Conservation (phyloP, 768 basidiomycete genomes). For the Lentinula lateritia region DNA sequence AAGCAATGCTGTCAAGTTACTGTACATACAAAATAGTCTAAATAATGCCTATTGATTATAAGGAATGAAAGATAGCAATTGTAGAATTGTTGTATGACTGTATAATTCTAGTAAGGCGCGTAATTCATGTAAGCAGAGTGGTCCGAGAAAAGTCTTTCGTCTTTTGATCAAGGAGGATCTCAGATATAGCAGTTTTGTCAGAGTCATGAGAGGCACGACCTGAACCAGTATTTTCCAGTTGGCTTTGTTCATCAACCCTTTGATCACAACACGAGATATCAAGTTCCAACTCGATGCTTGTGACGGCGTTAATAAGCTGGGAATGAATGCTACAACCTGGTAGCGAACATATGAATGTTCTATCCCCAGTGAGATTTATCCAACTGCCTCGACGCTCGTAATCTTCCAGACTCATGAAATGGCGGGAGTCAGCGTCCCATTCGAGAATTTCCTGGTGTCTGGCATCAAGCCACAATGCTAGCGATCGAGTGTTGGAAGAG, state of each 20-base stretch:
- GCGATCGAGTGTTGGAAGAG: slow-evolving; percentile 27
- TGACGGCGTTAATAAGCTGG: background rate
- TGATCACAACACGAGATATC: background rate
- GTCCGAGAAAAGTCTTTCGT: background rate
- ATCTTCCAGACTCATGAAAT: slow-evolving; percentile 37
- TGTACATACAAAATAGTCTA: background rate
- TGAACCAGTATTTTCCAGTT: background rate
- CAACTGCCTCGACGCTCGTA: slow-evolving; percentile 47
- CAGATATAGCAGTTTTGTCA: background rate
- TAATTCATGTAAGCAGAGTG: background rate
- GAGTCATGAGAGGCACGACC: background rate
- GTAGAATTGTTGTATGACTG: background rate
- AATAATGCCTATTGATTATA: background rate
- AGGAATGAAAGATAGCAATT: background rate
- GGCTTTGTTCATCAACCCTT: background rate
- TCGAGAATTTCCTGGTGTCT: slow-evolving; percentile 26
- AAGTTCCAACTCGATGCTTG: background rate
- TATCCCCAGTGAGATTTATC: slow-evolving; percentile 21
- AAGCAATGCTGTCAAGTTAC: too few relatives aligned
- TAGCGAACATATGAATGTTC: slow-evolving; percentile 10
- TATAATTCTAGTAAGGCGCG: background rate
- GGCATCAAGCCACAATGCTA: slow-evolving; percentile 32
- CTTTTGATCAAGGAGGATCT: background rate
- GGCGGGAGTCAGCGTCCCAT: slow-evolving; percentile 16
- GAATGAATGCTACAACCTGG: slow-evolving; percentile 7